A percentile compares a stretch with the other conserved stretches of the same genome.
phyloP scores from a whole-genome alignment of 805 yeast species.

The Starmerella scarabaei region DNA sequence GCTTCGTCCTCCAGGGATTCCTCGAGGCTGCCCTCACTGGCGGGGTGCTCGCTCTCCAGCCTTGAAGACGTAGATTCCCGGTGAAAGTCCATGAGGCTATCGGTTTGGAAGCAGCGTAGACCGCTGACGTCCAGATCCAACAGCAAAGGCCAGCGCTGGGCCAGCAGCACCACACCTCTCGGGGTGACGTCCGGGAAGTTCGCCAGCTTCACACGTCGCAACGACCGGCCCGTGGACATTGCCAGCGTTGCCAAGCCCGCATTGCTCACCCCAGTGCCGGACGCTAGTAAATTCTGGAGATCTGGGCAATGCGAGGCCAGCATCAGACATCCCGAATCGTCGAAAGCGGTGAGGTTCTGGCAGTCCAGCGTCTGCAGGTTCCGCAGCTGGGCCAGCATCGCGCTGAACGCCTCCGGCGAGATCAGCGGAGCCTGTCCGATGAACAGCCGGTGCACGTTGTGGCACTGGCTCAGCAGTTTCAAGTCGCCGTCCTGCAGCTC shows the following conservation, averaged over 20 bases:
- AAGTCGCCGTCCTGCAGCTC: constrained; percentile 54
- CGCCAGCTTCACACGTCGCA: constrained; percentile 72
- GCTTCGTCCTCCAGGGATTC: neutral
- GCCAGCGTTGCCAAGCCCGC: constrained; percentile 48
- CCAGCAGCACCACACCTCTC: constrained; percentile 37
- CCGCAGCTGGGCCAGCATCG: constrained; percentile 50
- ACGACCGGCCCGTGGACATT: constrained; percentile 44
- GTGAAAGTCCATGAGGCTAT: neutral
- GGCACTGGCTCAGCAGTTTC: constrained; percentile 48
- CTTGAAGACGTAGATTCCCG: neutral
- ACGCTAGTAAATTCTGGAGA: constrained; percentile 75
- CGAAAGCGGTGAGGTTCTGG: constrained; percentile 56
- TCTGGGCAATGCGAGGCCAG: constrained; percentile 60
- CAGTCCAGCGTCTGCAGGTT: constrained; percentile 75
- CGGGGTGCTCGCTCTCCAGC: neutral
- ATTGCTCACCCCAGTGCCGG: constrained; percentile 42
- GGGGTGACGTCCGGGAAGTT: constrained; percentile 58
- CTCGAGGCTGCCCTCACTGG: neutral
- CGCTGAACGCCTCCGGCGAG: constrained; percentile 46
- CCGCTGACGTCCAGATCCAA: constrained; percentile 83
- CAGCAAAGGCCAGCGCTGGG: constrained; percentile 62
- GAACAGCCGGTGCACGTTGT: constrained; percentile 71
- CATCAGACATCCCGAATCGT: constrained; percentile 57
- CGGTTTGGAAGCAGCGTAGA: constrained; percentile 34
- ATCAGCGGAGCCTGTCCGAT: constrained; percentile 65